Evolutionary conservation across 208 protist genomes (phyloP), one percentile per base, ranked within the genome.

Genomic region (Strigomonas culicis): DNA sequence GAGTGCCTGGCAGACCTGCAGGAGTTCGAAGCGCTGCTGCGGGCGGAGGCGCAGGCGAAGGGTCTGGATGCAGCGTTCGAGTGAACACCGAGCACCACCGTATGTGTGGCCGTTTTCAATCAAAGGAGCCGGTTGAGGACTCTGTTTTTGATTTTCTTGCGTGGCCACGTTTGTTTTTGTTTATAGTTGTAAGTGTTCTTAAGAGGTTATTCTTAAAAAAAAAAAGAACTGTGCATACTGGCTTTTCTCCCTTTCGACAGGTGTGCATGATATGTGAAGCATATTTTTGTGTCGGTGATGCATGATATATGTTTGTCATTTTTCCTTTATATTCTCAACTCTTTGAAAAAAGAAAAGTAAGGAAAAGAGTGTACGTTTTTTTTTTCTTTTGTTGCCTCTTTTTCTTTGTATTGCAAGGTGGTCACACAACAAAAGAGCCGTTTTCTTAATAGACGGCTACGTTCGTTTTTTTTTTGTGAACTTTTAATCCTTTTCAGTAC

Each of bases 1-100:
- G 80, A 73, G 11, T 95, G 90, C 68, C 69, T 95, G 44, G 57
- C 51, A 17, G 90, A 95, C 59, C 55, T 95, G 46, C 75, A 95
- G 66, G 69, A 55, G 17, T 95, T 95, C 59, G 85, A 92, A 63
- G 70, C 86, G 59, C 76, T 81, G 60, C 72, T 95, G 22, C 75
- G 75, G 0, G 59, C 70, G 24, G 86, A 92, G 59, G 89, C 80
- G 28, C 82, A 86, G 49, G 63, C 65, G 10, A 92, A 92, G 59
- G 81, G 84, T 6, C 11, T 46, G n/a, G 36, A 46, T 43, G 44
- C 36, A 21, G 44, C 34, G 34, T 39, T 39, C 10, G 34, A 39
- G 10, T 39, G 34, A 39, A 39, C 34, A 39, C 10, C 34, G 10
- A 39, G 34, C 7, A 39, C 7, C 34, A 4, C 7, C 34, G 10